Conservation (phyloP, 768 basidiomycete species). For the Candolleomyces efflorescens region DNA sequence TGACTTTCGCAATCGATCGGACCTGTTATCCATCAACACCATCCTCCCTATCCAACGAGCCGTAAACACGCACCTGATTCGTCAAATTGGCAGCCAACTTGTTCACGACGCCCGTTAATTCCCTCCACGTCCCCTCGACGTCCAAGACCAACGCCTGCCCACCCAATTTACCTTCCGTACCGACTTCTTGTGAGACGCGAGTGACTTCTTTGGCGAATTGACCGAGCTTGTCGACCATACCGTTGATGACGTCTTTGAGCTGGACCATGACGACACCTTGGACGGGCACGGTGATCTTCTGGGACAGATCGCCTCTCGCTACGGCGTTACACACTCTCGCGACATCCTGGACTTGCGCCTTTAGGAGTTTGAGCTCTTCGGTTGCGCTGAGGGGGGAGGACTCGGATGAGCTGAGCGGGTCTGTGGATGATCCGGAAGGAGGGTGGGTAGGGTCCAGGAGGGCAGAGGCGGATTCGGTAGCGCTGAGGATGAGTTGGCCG, state of each 20-base stretch:
- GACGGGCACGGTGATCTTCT: slow-evolving; percentile 71
- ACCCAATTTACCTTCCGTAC: slow-evolving; percentile 80
- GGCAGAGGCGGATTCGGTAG: slow-evolving; percentile 35
- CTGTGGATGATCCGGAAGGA: slow-evolving; percentile 29
- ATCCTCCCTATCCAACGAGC: no score
- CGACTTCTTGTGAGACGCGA: slow-evolving; percentile 80
- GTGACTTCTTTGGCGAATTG: slow-evolving; percentile 93
- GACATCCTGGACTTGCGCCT: slow-evolving; percentile 77
- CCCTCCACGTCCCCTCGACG: slow-evolving; percentile 89
- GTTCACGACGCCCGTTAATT: slow-evolving; percentile 80
- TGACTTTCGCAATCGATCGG: slow-evolving; percentile 87
- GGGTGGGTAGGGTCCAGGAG: slow-evolving; percentile 17
- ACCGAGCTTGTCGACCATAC: slow-evolving; percentile 61
- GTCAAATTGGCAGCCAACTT: slow-evolving; percentile 78
- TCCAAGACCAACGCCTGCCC: slow-evolving; percentile 84
- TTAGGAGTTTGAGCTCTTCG: slow-evolving; percentile 70
- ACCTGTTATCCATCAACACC: slow-evolving; percentile 42
- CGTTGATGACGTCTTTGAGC: slow-evolving; percentile 69
- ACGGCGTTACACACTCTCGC: slow-evolving; percentile 76
- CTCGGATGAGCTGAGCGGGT: slow-evolving; percentile 27
- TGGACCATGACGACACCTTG: slow-evolving; percentile 73
- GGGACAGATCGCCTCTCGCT: slow-evolving; percentile 62
- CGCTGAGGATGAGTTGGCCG: not conserved
- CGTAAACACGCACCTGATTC: slow-evolving; percentile 50
- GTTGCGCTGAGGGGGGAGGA: slow-evolving; percentile 49